A percentile compares a stretch with the other conserved stretches of the same genome.
These are phyloP conservation scores for Phialemoniopsis sp. DNA, from an alignment of 2,329 filamentous ascomycete genomes.

Conservation along the genomic window DNA sequence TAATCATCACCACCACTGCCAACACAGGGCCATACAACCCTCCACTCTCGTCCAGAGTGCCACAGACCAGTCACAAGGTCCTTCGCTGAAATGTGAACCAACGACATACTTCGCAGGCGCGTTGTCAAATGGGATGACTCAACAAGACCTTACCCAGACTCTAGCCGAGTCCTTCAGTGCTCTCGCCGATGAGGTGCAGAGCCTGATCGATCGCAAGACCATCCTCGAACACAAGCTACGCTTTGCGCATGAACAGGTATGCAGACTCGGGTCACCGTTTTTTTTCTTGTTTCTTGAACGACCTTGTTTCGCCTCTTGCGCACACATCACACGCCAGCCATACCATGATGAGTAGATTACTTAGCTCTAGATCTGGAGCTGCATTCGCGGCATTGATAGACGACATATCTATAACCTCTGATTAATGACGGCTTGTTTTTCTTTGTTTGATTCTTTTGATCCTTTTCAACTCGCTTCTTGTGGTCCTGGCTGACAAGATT, in stretches of 20 bases:
- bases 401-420: slow-evolving; percentile 39
- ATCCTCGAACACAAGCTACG: slow-evolving; percentile 64
- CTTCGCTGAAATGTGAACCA: no score
- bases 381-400: slow-evolving; percentile 59
- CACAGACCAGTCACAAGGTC: no score
- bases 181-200: slow-evolving; percentile 62
- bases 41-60: no score
- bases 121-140: slow-evolving; percentile 31
- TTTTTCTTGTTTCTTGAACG: slow-evolving; percentile 5
- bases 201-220: slow-evolving; percentile 58
- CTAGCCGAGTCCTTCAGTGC: slow-evolving; percentile 62
- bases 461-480: slow-evolving; percentile 1
- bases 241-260: slow-evolving; percentile 64
- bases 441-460: slow-evolving; percentile 10
- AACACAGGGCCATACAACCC: no score
- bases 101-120: no score
- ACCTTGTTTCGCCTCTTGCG: slow-evolving; percentile 1
- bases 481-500: slow-evolving; percentile 10
- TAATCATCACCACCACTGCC: no score
- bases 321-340: not conserved
- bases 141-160: slow-evolving; percentile 44
- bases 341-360: slow-evolving; percentile 35
- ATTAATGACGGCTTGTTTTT: slow-evolving; percentile 20
- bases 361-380: slow-evolving; percentile 85
- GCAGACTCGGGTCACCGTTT: slow-evolving; percentile 17